Conservation (phyloP, 208 protist genomes). For the Novymonas esmeraldas region DNA sequence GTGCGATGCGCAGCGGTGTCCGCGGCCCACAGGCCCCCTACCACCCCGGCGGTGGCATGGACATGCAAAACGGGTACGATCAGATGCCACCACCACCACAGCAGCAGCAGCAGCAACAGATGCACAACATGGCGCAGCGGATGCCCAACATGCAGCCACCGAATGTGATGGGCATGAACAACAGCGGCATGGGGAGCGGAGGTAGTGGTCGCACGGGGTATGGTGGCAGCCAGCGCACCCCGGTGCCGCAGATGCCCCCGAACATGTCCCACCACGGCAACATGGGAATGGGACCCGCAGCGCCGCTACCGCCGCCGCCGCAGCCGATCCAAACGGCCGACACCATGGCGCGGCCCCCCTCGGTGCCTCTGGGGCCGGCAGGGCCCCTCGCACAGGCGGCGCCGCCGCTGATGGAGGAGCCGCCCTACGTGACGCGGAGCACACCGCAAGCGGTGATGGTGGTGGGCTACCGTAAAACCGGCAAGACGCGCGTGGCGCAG, state of each 20-base stretch:
- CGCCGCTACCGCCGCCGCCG: constrained; percentile 6
- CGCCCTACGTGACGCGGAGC: constrained; percentile 38
- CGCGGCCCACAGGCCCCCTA: constrained; percentile 7
- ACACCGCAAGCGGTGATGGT: constrained; percentile 75
- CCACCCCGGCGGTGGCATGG: constrained; percentile 15
- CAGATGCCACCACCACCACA: constrained; percentile 13
- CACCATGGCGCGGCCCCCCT: constrained; percentile 6
- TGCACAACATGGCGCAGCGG: constrained; percentile 13
- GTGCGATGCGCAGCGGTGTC: constrained; percentile 15
- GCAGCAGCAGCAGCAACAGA: constrained; percentile 20
- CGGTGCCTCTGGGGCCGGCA: background rate
- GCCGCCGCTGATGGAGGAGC: too few relatives aligned
- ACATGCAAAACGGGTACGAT: constrained; percentile 22
- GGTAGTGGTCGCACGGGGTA: constrained; percentile 16
- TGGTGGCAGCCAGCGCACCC: constrained; percentile 12
- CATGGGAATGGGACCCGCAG: constrained; percentile 14
- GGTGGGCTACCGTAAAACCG: constrained; percentile 64
- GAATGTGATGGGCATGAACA: constrained; percentile 28
- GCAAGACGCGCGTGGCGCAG: constrained; percentile 77
- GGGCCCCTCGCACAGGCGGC: too few relatives aligned
- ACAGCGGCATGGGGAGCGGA: constrained; percentile 23
- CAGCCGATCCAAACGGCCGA: constrained; percentile 6
- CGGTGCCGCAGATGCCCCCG: constrained; percentile 5
- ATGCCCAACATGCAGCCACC: constrained; percentile 10
- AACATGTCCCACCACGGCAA: constrained; percentile 10